A percentile compares a stretch with the other conserved stretches of the same genome.
Conservation (phyloP, 257 asterid genomes). For the Petunia axillaris region DNA sequence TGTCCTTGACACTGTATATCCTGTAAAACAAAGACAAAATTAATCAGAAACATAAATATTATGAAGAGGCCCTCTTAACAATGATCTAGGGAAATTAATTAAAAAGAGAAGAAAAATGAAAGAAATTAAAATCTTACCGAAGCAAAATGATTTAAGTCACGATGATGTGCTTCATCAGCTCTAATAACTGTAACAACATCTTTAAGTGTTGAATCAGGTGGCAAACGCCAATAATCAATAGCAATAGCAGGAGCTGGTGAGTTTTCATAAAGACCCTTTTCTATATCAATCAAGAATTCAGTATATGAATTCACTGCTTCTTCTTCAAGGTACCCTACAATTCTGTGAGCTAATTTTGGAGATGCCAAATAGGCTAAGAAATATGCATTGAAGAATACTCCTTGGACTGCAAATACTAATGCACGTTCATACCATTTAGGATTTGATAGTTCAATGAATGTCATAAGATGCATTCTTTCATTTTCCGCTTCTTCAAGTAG, state of each 20-base stretch:
- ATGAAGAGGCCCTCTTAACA: not conserved
- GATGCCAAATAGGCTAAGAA: constrained; percentile 56
- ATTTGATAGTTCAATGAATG: constrained; percentile 66
- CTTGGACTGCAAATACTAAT: constrained; percentile 67
- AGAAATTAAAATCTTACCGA: constrained; percentile 45
- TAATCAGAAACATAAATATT: not conserved
- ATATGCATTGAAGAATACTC: constrained; percentile 76
- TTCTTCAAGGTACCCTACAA: constrained; percentile 74
- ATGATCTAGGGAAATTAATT: not conserved
- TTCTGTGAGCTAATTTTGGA: constrained; percentile 70
- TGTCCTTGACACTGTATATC: constrained; percentile 61
- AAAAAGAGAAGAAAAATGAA: not conserved
- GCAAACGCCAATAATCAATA: constrained; percentile 82
- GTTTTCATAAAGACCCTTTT: constrained; percentile 68
- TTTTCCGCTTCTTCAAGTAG: constrained; percentile 72
- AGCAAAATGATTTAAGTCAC: constrained; percentile 91
- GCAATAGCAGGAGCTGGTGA: constrained; percentile 92
- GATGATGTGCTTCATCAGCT: constrained; percentile 96
- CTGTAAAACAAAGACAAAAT: constrained; percentile 36
- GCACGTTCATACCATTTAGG: constrained; percentile 72
- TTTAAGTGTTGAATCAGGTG: constrained; percentile 58
- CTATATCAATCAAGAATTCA: constrained; percentile 57
- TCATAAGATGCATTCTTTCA: constrained; percentile 78
- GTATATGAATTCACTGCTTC: constrained; percentile 70
- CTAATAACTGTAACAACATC: constrained; percentile 78